Evolutionary conservation across 768 basidiomycete genomes (phyloP), one percentile per base, ranked within the genome.

Genomic region (Fistulinella prunicolor): DNA sequence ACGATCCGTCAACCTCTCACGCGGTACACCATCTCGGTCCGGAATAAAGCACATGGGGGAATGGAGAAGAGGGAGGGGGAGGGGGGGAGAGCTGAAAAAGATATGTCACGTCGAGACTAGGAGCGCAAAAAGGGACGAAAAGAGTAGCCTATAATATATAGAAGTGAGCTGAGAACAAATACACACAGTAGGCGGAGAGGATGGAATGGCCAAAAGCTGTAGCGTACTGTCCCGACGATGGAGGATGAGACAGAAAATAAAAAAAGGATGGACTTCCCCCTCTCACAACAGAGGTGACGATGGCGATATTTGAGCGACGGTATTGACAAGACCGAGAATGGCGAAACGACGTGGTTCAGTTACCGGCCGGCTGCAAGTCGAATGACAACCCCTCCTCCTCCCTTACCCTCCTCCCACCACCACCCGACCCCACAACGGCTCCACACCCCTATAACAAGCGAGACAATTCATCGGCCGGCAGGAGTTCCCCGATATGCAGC

Each of bases 81-180:
- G 21, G 32, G 40, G 46, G 37, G 37, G 35, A 9, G 40, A 23
- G 26, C n/a, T 19, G 20, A 39, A 37, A 46, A 41, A 45, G 38
- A 50, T 30, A 61, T 51, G 39, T 59, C 46, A 55, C 50, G 46
- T 54, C 45, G 53, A 54, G 30, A 62, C 57, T 58, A 58, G 30
- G 42, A 53, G 34, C 42, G 55, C 37, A 50, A 44, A 42, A 40
- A 34, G 22, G 47, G 41, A 44, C 47, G n/a, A 42, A 51, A 42
- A 53, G 42, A 45, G 47, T 56, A 69, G 42, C 65, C 56, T 55
- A 57, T 44, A 61, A 61, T 63, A 67, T 67, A 66, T 68, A 68
- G 55, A 39, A 47, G n/a, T 26, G 21, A 47, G 51, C 49, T 40
- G 50, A 49, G 43, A 57, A 64, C 56, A 61, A 56, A 50, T 55